Evolutionary conservation across 768 basidiomycete species (phyloP).

Genomic region (Leucocoprinus leucothites): DNA sequence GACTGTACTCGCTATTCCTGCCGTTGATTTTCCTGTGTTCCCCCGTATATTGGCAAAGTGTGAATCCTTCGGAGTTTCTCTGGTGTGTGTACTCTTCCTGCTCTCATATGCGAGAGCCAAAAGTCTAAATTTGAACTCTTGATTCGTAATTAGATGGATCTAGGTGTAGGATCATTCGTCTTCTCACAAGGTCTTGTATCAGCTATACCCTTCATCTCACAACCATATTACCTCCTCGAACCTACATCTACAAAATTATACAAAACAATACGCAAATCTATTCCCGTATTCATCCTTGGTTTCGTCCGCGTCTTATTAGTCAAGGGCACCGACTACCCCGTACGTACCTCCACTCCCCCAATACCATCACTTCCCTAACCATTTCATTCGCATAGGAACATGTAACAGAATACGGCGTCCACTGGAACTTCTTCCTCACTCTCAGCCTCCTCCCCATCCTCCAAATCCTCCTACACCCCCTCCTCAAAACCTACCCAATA

Average conservation of each 20-base stretch:
- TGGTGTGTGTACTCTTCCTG: conserved; percentile 49
- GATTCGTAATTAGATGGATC: conserved; percentile 76
- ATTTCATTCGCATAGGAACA: conserved; percentile 75
- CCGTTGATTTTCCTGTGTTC: conserved; percentile 94
- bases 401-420: conserved; percentile 90
- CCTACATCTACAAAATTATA: conserved; percentile 51
- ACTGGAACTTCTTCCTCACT: conserved; percentile 99
- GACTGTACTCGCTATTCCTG: conserved; percentile 87
- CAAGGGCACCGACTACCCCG: conserved; percentile 93
- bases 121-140: too few relatives aligned
- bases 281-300: conserved; percentile 73
- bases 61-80: conserved; percentile 91
- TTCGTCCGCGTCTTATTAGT: conserved; percentile 78
- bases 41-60: conserved; percentile 88
- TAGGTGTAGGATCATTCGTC: conserved; percentile 96
- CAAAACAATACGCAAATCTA: conserved; percentile 48
- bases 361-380: background rate
- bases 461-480: conserved; percentile 65
- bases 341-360: conserved; percentile 30
- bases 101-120: conserved; percentile 2
- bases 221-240: conserved; percentile 48
- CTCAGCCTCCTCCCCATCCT: conserved; percentile 76
- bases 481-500: conserved; percentile 55
- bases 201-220: conserved; percentile 74
- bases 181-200: conserved; percentile 94